phyloP scores from a whole-genome alignment of 441 rosid species.

The Breynia disticha region DNA sequence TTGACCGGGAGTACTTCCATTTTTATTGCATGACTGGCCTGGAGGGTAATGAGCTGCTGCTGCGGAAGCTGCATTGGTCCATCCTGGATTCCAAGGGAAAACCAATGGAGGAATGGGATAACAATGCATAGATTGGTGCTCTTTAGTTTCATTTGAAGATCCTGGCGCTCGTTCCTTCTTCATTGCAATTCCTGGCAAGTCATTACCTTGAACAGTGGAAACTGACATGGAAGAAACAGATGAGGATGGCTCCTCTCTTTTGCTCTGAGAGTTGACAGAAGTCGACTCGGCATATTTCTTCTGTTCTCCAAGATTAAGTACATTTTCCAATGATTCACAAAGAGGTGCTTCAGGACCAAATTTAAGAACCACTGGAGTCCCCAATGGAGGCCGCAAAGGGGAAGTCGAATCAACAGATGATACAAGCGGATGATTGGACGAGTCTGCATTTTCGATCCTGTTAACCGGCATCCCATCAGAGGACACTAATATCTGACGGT shows the following conservation, averaged over 20 bases:
- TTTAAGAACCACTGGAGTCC: conserved; percentile 43
- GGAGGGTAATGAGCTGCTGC: conserved; percentile 23
- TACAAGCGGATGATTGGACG: conserved; percentile 27
- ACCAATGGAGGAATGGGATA: conserved; percentile 38
- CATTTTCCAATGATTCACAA: conserved; percentile 47
- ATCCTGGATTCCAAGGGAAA: conserved; percentile 34
- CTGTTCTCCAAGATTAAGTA: conserved; percentile 44
- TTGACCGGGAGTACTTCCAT: conserved; percentile 16
- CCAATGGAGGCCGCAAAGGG: conserved; percentile 25
- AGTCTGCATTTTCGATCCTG: conserved; percentile 29
- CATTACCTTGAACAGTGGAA: conserved; percentile 21
- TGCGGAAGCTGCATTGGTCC: conserved; percentile 26
- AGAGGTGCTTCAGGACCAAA: conserved; percentile 51
- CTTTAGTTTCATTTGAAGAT: conserved; percentile 17
- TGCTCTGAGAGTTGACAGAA: conserved; percentile 21
- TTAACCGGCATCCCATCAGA: conserved; percentile 34
- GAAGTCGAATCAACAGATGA: conserved; percentile 29
- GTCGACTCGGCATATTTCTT: conserved; percentile 24
- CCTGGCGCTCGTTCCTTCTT: conserved; percentile 27
- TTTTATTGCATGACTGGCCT: conserved; percentile 18
- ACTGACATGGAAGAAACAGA: conserved; percentile 26
- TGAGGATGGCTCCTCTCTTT: conserved; percentile 29
- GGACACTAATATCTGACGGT: conserved; percentile 37
- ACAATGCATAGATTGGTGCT: conserved; percentile 22
- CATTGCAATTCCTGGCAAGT: conserved; percentile 17